Base-by-base conservation (phyloP, 805 yeast genomes). In the Kurtzmaniella cleridarum region DNA sequence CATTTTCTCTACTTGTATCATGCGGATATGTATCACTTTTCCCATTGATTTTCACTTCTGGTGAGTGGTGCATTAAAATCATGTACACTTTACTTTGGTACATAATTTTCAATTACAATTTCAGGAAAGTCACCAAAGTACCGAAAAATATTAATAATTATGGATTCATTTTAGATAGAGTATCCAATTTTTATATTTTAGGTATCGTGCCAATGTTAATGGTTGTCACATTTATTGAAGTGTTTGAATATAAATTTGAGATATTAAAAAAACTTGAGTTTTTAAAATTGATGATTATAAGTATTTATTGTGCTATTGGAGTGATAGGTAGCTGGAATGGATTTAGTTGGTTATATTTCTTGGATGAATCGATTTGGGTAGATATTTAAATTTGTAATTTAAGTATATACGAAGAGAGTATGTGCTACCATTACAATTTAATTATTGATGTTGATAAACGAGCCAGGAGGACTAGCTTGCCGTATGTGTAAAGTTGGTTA, bases 11-110 rank as follows among this genome's bases (percentile, higher is more conserved):
- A 1, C 66, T 89, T 32, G 79, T 81, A 1, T 75, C 84, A 5
- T 75, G 96, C 5, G 97, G 96, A 0, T 84, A 86, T 54, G 84
- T 86, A 3, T 84, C 96, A 2, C 64, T 93, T 38, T 88, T 91
- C 64, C 98, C 99, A 10, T 72, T 93, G 39, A 68, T 93, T 23
- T 85, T 69, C 60, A 84, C 91, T 2, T 74, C 87, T 5, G 81
- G 81, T 32, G 96, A 91, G 57, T 81, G 88, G 71, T 56, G 84
- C 24, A 65, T 93, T 40, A 93, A 91, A 59, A 71, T 77, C 14
- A 57, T 81, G 11, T 85, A 86, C 63, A 86, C 96, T 0, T 72
- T 81, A 43, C 80, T 84, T 32, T 93, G 97, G 96, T 78, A 86
- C 55, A 76, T 87, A 30, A 77, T 88, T 34, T 87, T 81, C 56